Percentiles rank a stretch among this genome's conserved stretches.
phyloP scores from a whole-genome alignment of 2,329 filamentous ascomycete species.

The Talaromyces verruculosus region DNA sequence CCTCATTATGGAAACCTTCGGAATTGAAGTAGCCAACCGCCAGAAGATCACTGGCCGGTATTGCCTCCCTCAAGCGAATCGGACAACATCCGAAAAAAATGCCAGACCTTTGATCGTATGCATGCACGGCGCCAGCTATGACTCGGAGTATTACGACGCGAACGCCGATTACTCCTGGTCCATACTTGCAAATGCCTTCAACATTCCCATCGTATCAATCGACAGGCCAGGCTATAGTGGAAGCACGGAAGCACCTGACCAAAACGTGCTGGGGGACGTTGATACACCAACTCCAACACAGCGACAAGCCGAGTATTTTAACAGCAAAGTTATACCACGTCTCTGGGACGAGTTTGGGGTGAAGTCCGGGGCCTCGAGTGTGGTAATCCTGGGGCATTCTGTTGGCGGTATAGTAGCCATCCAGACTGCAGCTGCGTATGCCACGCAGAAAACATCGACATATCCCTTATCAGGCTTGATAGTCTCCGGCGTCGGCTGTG shows the following conservation, averaged over 20 bases:
- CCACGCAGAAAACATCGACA: neutral
- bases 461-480: neutral
- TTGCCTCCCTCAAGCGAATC: neutral
- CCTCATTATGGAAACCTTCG: neutral
- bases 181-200: neutral
- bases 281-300: neutral
- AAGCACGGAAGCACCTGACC: neutral
- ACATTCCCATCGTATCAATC: neutral
- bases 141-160: neutral
- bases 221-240: neutral
- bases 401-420: neutral
- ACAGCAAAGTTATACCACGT: neutral
- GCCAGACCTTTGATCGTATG: neutral
- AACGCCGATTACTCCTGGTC: conserved; percentile 1
- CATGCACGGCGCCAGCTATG: neutral
- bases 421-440: neutral
- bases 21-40: neutral
- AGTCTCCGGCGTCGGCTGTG: neutral
- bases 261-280: neutral
- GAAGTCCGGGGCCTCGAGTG: neutral
- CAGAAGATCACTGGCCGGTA: neutral
- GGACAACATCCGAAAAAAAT: neutral
- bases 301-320: neutral
- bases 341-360: neutral
- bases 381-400: neutral